Percentiles rank a stretch among this genome's conserved stretches.
phyloP scores from a whole-genome alignment of 371 early-diverging fungal genomes.

The Syncephalis fuscata region DNA sequence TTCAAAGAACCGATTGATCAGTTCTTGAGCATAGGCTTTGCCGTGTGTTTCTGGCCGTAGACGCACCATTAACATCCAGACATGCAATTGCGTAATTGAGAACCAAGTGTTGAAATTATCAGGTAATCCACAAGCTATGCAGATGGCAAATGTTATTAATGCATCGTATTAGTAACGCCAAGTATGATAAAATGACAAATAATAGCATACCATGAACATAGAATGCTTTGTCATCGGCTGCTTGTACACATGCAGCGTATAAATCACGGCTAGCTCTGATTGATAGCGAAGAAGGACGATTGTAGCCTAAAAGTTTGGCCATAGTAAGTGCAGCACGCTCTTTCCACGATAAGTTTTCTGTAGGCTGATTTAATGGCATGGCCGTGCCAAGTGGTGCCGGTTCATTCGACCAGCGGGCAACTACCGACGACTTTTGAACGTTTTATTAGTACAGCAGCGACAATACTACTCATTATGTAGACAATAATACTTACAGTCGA shows the following conservation, averaged over 20 bases:
- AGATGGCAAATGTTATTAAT: background rate
- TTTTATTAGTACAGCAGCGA: too few species aligned
- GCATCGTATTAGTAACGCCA: background rate
- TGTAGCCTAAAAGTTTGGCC: too few species aligned
- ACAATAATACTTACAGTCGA: too few species aligned
- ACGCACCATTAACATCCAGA: conserved; percentile 87
- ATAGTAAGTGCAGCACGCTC: too few species aligned
- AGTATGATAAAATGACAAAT: background rate
- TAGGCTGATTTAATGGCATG: too few species aligned
- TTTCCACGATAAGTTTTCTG: too few species aligned
- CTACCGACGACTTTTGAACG: too few species aligned
- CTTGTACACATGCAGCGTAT: conserved; percentile 6
- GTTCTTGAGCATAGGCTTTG: conserved; percentile 64
- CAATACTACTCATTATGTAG: too few species aligned
- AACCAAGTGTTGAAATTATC: conserved; percentile 95
- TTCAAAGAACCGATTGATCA: conserved; percentile 77
- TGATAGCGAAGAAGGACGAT: too few species aligned
- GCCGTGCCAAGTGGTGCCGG: too few species aligned
- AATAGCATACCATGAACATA: conserved; percentile 6
- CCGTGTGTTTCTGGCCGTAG: conserved; percentile 50
- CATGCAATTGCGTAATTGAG: conserved; percentile 69
- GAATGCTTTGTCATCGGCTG: conserved; percentile 5
- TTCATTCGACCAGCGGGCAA: too few species aligned
- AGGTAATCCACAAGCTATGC: conserved; percentile 45
- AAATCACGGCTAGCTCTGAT: background rate